Evolutionary conservation across 2,329 filamentous ascomycete species (phyloP), one percentile per base, ranked within the genome.

Genomic region (Kalmusia sp.): DNA sequence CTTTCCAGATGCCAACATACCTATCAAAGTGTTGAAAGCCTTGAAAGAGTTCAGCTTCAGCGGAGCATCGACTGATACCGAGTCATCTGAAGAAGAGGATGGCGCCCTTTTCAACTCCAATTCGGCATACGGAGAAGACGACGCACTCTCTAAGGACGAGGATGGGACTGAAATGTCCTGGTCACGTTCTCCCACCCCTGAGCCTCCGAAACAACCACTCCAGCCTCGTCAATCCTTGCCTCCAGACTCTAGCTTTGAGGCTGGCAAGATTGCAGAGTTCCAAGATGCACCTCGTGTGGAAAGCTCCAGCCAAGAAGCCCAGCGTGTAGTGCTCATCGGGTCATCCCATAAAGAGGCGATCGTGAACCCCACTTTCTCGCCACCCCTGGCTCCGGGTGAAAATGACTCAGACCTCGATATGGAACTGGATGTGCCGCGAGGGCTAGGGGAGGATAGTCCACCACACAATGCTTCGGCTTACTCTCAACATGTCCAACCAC

Each of bases 1-100:
- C 9, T 73, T 74, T 35, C 73, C 75, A 4, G 50, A 59, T n/a
- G 69, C 69, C 6, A 77, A 77, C 54, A 63, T 77, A 6, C 76
- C 76, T 6, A 64, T 74, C n/a, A 57, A 65, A 14, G 55, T 74
- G 14, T 60, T 77, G 3, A 58, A 51, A 6, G 55, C 57, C 17
- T 51, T 65, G 3, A 58, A 47, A 31, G 15, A 43, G 11, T 33
- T 41, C n/a, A 8, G 28, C 15, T 37, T 28, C 24, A 48, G 28
- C 7, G 44, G 34, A 17, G 24, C 39, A 47, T 17, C 28, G 9
- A 22, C 19, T n/a, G 39, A 37, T 28, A 15, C 24, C 6, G 40
- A 48, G 11, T 28, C 44, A 2, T 38, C 33, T 1, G 33, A 38
- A 12, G 33, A 47, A 38, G 44, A 37, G 21, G 43, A 17, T 22